Evolutionary conservation across 306 rosid genomes (phyloP).

Genomic region (Citrullus colocynthis): DNA sequence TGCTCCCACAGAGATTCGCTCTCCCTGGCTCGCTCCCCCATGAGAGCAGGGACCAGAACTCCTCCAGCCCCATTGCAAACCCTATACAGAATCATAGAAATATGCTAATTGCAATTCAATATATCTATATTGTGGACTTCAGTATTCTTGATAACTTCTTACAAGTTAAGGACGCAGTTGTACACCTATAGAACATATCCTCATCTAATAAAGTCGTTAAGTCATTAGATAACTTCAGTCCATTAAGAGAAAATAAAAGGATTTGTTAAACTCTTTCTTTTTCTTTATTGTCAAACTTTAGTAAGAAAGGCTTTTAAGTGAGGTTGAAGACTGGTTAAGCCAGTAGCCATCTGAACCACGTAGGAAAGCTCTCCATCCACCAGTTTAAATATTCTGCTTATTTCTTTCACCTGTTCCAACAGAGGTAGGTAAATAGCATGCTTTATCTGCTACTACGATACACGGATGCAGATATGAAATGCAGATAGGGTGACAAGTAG

Average conservation of each 20-base stretch:
- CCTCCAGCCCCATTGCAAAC: too few relatives aligned
- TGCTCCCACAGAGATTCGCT: too few relatives aligned
- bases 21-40: too few relatives aligned
- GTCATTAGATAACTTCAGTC: not conserved
- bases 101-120: not conserved
- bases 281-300: constrained; percentile 26
- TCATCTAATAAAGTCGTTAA: too few relatives aligned
- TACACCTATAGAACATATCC: too few relatives aligned
- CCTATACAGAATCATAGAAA: not conserved
- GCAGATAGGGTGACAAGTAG: too few relatives aligned
- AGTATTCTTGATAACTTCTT: not conserved
- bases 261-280: not conserved
- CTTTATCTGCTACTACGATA: not conserved
- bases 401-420: constrained; percentile 50
- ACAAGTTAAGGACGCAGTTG: too few relatives aligned
- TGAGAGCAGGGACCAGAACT: too few relatives aligned
- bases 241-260: not conserved
- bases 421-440: not conserved
- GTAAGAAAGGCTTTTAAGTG: constrained; percentile 60
- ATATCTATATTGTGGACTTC: not conserved
- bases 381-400: constrained; percentile 35
- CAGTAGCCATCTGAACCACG: constrained; percentile 72
- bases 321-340: constrained; percentile 41
- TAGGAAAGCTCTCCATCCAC: constrained; percentile 48
- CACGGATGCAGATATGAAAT: too few relatives aligned